Percentiles rank a stretch among this genome's conserved stretches.
Conservation (phyloP, 2,329 filamentous ascomycete species). For the Blumeriella jaapii region DNA sequence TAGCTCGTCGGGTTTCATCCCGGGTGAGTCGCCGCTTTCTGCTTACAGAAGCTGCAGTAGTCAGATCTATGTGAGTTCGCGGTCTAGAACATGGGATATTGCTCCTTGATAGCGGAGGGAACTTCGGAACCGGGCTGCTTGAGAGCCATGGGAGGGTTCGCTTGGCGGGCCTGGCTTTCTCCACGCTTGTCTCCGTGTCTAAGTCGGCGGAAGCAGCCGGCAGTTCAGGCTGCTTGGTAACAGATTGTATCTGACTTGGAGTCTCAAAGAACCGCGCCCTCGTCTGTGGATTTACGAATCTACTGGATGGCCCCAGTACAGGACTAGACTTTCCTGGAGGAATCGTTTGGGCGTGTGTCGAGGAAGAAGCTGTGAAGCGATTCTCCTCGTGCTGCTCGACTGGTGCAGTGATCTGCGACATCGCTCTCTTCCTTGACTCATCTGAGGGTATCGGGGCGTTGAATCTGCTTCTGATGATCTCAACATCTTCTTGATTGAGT, state of each 20-base stretch:
- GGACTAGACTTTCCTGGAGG: background rate
- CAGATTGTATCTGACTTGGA: conserved; percentile 10
- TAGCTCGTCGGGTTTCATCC: background rate
- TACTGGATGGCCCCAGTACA: background rate
- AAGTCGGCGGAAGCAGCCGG: background rate
- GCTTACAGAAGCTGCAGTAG: background rate
- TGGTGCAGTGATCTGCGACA: background rate
- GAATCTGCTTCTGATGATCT: background rate
- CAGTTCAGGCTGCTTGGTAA: background rate
- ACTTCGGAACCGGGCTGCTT: background rate
- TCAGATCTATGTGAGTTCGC: background rate
- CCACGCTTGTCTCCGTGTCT: background rate
- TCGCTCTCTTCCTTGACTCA: background rate
- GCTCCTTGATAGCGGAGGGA: background rate
- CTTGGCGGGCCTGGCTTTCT: background rate
- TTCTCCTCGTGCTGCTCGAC: background rate
- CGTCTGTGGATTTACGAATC: background rate
- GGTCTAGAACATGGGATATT: background rate
- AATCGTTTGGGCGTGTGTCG: background rate
- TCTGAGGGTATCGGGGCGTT: background rate
- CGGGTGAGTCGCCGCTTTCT: background rate
- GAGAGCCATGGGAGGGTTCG: background rate
- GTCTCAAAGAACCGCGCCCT: conserved; percentile 15
- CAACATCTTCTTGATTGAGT: conserved; percentile 6
- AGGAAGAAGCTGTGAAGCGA: too few relatives aligned